Evolutionary conservation across 2,329 filamentous ascomycete genomes (phyloP).

Genomic region (Verticillium nonalfalfae): DNA sequence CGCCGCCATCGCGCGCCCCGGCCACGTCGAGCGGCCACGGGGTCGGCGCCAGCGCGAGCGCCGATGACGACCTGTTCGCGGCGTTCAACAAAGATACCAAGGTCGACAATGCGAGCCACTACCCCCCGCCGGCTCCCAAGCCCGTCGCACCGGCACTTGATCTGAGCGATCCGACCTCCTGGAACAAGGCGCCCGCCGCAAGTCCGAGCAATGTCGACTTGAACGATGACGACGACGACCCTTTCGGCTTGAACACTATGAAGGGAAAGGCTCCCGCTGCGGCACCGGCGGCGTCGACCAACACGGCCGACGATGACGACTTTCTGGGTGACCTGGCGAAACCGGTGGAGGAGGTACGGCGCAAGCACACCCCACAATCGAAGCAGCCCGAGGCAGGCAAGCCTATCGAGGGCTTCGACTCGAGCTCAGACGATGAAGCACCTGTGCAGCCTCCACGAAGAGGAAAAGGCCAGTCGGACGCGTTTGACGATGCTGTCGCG

Average conservation of each 20-base stretch:
- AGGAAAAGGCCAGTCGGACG: constrained; percentile 18
- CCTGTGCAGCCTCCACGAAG: constrained; percentile 1
- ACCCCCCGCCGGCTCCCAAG: constrained; percentile 46
- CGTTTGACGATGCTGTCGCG: constrained; percentile 71
- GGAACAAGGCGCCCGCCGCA: constrained; percentile 25
- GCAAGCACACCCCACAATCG: constrained; percentile 30
- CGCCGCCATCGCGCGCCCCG: constrained; percentile 9
- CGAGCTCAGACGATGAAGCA: constrained; percentile 33
- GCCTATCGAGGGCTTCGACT: constrained; percentile 45
- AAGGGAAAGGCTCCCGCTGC: constrained; percentile 32
- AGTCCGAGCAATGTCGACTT: background rate
- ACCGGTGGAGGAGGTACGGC: constrained; percentile 57
- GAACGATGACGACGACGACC: constrained; percentile 75
- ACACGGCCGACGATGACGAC: constrained; percentile 52
- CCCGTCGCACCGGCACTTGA: constrained; percentile 38
- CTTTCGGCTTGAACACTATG: constrained; percentile 72
- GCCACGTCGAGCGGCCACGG: constrained; percentile 14
- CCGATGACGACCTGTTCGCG: constrained; percentile 60
- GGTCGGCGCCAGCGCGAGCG: constrained; percentile 26
- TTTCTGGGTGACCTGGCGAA: constrained; percentile 59
- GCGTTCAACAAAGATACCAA: constrained; percentile 61
- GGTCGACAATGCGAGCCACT: constrained; percentile 61
- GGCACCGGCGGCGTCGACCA: constrained; percentile 13
- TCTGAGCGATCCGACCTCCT: constrained; percentile 47
- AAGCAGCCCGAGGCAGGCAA: constrained; percentile 46